Evolutionary conservation across 805 yeast species (phyloP).

Genomic region (Wickerhamomyces bisporus): DNA sequence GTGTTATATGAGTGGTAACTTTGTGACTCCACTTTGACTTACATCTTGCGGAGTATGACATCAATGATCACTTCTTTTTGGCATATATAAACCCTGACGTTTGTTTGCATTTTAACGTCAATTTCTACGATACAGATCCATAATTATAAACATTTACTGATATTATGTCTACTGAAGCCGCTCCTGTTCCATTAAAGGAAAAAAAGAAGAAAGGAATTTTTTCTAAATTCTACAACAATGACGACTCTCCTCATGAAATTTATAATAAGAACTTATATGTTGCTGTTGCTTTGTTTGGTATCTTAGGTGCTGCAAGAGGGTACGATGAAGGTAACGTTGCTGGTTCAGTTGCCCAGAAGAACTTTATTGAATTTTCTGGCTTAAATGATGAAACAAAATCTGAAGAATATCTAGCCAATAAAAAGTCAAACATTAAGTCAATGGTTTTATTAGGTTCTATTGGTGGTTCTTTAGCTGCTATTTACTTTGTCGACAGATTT

Average conservation of each 20-base stretch:
- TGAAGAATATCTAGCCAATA: conserved; percentile 33
- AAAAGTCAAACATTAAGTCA: conserved; percentile 48
- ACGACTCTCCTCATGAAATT: conserved; percentile 35
- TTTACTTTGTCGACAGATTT: conserved; percentile 41
- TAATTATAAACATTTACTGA: no score
- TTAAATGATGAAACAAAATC: conserved; percentile 35
- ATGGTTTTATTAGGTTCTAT: conserved; percentile 56
- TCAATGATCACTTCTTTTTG: no score
- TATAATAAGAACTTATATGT: conserved; percentile 41
- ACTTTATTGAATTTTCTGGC: conserved; percentile 40
- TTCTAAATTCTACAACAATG: conserved; percentile 15
- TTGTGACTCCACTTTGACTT: background rate
- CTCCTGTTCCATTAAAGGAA: no score
- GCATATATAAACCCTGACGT: no score
- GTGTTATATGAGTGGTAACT: no score
- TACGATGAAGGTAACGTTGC: conserved; percentile 51
- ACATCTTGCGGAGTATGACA: background rate
- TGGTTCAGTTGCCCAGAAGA: conserved; percentile 38
- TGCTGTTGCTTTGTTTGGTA: conserved; percentile 45
- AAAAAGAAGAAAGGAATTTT: conserved; percentile 1
- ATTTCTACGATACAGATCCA: no score
- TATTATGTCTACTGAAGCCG: no score
- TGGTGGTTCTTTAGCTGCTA: conserved; percentile 47
- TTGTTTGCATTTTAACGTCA: no score
- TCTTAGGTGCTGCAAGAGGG: conserved; percentile 53